Base-by-base conservation (phyloP, 2,329 filamentous ascomycete genomes). In the Aspergillus fijiensis region DNA sequence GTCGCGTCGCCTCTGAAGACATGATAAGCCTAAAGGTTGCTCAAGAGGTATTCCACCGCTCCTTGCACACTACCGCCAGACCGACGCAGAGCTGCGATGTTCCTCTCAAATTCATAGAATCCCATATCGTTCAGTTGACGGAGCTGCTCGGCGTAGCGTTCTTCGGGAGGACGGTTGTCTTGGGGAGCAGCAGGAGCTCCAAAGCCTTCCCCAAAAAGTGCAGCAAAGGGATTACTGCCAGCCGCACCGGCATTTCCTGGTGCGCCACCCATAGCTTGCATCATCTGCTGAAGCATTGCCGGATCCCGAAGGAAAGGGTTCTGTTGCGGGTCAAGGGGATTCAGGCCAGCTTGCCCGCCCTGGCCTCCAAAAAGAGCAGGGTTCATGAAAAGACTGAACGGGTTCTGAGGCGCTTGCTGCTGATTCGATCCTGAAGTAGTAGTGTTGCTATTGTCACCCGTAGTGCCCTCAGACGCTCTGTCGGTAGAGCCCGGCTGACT, bases 121-220 rank as follows among this genome's bases (percentile, higher is more conserved):
- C 95, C 95, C 95, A 99, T 99, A 66, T 98, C 95, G 75, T 99
- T 99, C 63, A 99, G 80, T 78, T 98, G 92, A 61, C 92, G 84
- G 53, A 99, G 81, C 77, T 99, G 94, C 33, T 91, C 88, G 3
- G 90, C 92, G 69, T 96, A 99, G 60, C 91, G 83, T 77, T 98
- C 95, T 81, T 99, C 95, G 0, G 95, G 94, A 4, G 95, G 93
- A 63, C 94, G 85, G 70, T 84, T 96, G 77, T 99, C 95, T 2
- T 84, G 77, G 5, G 92, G 89, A 19, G 85, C 78, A 12, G 84
- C 78, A 12, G 84, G 76, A 27, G 72, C 72, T 16, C 76, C 73
- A 21, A 72, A 71, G 27, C 70, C 76, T 42, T 81, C 76, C 83
- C 85, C 84, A 39, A 80, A 82, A 58, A 86, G 76, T 49, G 75